These are phyloP conservation scores for Yamadazyma atlantica DNA, from an alignment of 1,139 yeast genomes.

Conservation along the genomic window DNA sequence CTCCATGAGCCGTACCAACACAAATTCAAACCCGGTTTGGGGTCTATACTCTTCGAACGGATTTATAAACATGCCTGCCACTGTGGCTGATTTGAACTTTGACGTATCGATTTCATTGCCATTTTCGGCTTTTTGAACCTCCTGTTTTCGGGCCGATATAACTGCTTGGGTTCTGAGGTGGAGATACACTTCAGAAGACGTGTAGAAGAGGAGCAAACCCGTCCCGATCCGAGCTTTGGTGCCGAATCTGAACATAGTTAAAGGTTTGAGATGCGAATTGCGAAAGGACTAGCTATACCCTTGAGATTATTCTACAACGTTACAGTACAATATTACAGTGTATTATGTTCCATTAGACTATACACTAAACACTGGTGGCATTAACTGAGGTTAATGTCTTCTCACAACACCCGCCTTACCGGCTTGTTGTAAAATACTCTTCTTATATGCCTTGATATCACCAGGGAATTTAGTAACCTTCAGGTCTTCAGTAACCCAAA, in stretches of 20 bases:
- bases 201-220: constrained; percentile 60
- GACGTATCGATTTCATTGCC: constrained; percentile 21
- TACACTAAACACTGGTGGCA: too few species aligned
- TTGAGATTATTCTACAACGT: too few species aligned
- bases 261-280: neutral
- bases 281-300: neutral
- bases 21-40: constrained; percentile 85
- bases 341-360: too few species aligned
- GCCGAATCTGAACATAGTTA: constrained; percentile 1
- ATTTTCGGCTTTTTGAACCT: constrained; percentile 18
- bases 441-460: constrained; percentile 82
- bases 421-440: constrained; percentile 77
- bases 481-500: constrained; percentile 92
- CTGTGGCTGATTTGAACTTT: constrained; percentile 50
- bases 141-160: constrained; percentile 51
- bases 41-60: constrained; percentile 92
- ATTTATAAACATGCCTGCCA: constrained; percentile 82
- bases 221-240: constrained; percentile 39
- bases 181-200: constrained; percentile 67
- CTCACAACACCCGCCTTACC: constrained; percentile 86
- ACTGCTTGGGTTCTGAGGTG: constrained; percentile 55
- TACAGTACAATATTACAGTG: too few species aligned
- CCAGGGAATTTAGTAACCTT: constrained; percentile 81
- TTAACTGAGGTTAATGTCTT: constrained; percentile 61
- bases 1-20: constrained; percentile 69